phyloP scores from a whole-genome alignment of 768 basidiomycete genomes.

The Leucogyrophana mollusca region DNA sequence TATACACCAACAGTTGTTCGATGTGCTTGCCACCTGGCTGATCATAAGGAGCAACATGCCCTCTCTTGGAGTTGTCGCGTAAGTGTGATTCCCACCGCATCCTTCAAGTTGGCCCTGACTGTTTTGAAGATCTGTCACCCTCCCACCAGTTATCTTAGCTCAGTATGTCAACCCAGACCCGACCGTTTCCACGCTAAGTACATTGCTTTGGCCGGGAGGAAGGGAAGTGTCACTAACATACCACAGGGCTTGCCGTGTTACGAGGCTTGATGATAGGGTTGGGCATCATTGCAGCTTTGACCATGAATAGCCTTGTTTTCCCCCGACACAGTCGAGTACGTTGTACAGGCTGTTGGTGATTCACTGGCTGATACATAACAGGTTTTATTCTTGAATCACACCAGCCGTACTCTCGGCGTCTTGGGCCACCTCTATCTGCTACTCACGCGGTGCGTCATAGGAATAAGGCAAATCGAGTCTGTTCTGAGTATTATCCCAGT shows the following conservation, averaged over 20 bases:
- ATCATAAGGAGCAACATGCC: slow-evolving; percentile 37
- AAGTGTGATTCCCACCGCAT: no score
- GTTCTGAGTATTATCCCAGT: slow-evolving; percentile 19
- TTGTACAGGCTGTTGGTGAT: neutral
- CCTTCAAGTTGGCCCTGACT: no score
- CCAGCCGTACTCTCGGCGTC: slow-evolving; percentile 35
- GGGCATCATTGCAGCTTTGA: slow-evolving; percentile 44
- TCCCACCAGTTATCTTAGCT: slow-evolving; percentile 40
- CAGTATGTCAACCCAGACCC: slow-evolving; percentile 27
- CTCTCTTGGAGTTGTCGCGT: slow-evolving; percentile 45
- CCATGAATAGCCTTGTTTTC: slow-evolving; percentile 44
- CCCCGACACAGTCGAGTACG: slow-evolving; percentile 46
- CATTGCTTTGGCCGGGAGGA: slow-evolving; percentile 13
- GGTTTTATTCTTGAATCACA: slow-evolving; percentile 42
- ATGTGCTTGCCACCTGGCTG: slow-evolving; percentile 45
- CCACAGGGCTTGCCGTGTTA: slow-evolving; percentile 41
- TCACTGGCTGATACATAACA: slow-evolving; percentile 8
- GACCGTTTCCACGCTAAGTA: slow-evolving; percentile 28
- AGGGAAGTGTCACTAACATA: no score
- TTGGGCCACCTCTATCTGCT: slow-evolving; percentile 44
- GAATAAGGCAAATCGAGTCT: neutral
- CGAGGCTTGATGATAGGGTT: slow-evolving; percentile 41
- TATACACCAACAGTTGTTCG: slow-evolving; percentile 31
- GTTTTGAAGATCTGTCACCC: slow-evolving; percentile 35
- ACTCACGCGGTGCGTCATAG: slow-evolving; percentile 35